These are phyloP conservation scores for Quercus variabilis DNA, from an alignment of 306 rosid genomes.

Conservation along the genomic window DNA sequence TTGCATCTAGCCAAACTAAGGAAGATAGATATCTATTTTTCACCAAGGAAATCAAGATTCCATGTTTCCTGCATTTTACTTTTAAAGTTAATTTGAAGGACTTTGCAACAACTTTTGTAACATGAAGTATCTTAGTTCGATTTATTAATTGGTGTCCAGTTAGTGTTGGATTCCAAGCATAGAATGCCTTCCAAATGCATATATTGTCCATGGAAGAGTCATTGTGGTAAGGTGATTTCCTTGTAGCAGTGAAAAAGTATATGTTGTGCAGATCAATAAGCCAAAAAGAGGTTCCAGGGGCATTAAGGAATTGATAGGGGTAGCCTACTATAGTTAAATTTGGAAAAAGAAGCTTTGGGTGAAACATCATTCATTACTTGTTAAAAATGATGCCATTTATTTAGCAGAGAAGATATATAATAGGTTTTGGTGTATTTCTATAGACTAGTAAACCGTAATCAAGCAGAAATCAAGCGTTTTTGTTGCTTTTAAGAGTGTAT, in stretches of 20 bases:
- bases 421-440: neutral
- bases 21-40: too few species aligned
- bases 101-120: too few species aligned
- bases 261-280: neutral
- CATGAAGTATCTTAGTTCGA: too few species aligned
- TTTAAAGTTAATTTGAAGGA: too few species aligned
- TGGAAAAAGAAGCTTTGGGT: neutral
- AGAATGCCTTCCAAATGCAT: too few species aligned
- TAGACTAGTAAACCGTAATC: neutral
- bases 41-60: too few species aligned
- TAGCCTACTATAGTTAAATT: neutral
- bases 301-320: neutral
- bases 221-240: too few species aligned
- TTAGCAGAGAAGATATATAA: neutral
- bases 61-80: too few species aligned
- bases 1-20: too few species aligned
- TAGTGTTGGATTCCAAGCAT: too few species aligned
- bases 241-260: neutral
- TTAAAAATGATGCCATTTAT: neutral
- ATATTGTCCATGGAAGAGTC: too few species aligned
- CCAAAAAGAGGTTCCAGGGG: neutral
- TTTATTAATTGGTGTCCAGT: too few species aligned
- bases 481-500: neutral
- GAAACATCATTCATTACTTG: neutral
- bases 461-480: neutral